These are phyloP conservation scores for Xylaria longipes DNA, from an alignment of 495 filamentous ascomycete genomes.

Conservation along the genomic window DNA sequence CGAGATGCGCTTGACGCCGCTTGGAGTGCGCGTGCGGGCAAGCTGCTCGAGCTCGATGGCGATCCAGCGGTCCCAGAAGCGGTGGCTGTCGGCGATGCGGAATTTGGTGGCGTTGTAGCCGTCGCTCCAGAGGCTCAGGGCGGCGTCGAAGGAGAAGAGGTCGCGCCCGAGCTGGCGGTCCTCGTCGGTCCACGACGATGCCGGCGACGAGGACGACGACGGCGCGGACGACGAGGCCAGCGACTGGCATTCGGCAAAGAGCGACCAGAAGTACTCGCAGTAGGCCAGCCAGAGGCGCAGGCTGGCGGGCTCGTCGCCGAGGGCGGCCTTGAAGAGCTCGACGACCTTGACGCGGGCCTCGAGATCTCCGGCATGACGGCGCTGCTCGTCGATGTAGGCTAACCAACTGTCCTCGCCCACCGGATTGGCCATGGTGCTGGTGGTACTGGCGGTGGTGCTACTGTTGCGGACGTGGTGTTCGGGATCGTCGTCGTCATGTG, in stretches of 20 bases:
- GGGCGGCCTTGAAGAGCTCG: slow-evolving; percentile 80
- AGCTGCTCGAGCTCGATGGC: slow-evolving; percentile 63
- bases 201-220: slow-evolving; percentile 28
- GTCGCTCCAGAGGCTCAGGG: slow-evolving; percentile 79
- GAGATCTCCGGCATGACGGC: slow-evolving; percentile 55
- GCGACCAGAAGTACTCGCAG: slow-evolving; percentile 81
- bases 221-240: slow-evolving; percentile 25
- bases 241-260: slow-evolving; percentile 70
- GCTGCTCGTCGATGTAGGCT: slow-evolving; percentile 58
- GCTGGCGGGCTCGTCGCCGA: slow-evolving; percentile 82
- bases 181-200: slow-evolving; percentile 68
- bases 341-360: slow-evolving; percentile 73
- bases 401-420: slow-evolving; percentile 64
- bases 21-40: slow-evolving; percentile 58
- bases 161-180: slow-evolving; percentile 76
- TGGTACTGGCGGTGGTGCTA: slow-evolving; percentile 11
- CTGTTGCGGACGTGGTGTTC: slow-evolving; percentile 21
- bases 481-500: slow-evolving; percentile 21
- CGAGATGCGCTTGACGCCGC: slow-evolving; percentile 68
- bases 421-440: slow-evolving; percentile 56
- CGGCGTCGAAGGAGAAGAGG: slow-evolving; percentile 76
- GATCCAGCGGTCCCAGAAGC: slow-evolving; percentile 88
- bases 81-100: slow-evolving; percentile 82
- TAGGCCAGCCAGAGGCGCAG: slow-evolving; percentile 87
- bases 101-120: slow-evolving; percentile 79